Conservation (phyloP, 805 yeast species). For the Spathaspora sp. region DNA sequence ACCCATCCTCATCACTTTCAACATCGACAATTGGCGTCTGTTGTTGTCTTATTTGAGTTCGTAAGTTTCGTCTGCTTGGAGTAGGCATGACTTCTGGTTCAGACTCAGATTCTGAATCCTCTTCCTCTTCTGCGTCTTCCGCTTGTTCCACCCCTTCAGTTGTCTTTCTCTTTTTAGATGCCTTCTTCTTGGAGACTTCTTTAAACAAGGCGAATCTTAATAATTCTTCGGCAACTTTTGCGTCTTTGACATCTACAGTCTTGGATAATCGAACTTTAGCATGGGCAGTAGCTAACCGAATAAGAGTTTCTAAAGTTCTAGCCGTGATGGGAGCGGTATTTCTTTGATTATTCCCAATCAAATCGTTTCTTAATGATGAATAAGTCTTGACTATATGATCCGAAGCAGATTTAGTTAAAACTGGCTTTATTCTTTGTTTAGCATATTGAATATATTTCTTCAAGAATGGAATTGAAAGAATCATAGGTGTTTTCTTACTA, state of each 20-base stretch:
- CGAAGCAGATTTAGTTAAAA: slow-evolving; percentile 70
- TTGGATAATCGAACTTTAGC: slow-evolving; percentile 90
- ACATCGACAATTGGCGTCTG: slow-evolving; percentile 9
- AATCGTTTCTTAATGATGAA: slow-evolving; percentile 76
- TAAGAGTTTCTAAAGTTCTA: slow-evolving; percentile 94
- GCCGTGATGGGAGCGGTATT: slow-evolving; percentile 94
- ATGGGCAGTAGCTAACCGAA: slow-evolving; percentile 93
- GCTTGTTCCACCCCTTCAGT: slow-evolving; percentile 30
- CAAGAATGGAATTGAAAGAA: slow-evolving; percentile 74
- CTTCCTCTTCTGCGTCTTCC: slow-evolving; percentile 32
- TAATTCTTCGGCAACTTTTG: slow-evolving; percentile 79
- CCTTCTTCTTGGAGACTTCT: slow-evolving; percentile 51
- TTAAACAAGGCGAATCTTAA: slow-evolving; percentile 83
- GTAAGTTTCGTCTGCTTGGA: slow-evolving; percentile 15
- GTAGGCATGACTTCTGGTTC: slow-evolving; percentile 11
- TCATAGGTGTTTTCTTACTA: slow-evolving; percentile 23
- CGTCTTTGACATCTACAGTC: slow-evolving; percentile 72
- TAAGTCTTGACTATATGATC: slow-evolving; percentile 78
- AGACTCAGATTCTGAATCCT: slow-evolving; percentile 20
- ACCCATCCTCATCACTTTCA: slow-evolving; percentile 11
- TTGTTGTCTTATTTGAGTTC: slow-evolving; percentile 6
- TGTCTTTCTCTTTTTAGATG: slow-evolving; percentile 19
- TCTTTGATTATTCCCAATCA: slow-evolving; percentile 56
- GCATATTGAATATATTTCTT: slow-evolving; percentile 94
- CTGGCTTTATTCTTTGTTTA: slow-evolving; percentile 81